Conservation (phyloP, 2,329 filamentous ascomycete genomes). For the Erysiphe pulchra region DNA sequence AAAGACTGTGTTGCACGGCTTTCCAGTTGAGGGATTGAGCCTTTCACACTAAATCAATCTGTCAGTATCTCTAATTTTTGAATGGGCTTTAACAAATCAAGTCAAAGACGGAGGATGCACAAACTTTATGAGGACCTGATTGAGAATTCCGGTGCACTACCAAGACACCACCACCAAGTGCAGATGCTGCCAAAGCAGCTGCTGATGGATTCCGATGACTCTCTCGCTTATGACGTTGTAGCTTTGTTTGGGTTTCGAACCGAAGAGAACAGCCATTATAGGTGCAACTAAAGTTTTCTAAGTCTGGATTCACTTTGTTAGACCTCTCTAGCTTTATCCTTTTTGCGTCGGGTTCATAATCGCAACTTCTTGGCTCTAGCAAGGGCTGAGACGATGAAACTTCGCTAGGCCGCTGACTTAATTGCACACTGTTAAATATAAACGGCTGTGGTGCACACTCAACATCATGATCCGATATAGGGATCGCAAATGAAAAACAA, state of each 20-base stretch:
- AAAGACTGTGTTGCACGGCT: conserved; percentile 84
- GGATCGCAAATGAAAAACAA: conserved; percentile 21
- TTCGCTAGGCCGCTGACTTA: conserved; percentile 7
- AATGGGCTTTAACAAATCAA: neutral
- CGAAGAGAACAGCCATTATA: conserved; percentile 75
- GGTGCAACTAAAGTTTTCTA: conserved; percentile 85
- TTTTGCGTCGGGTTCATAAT: conserved; percentile 13
- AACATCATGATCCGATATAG: conserved; percentile 12
- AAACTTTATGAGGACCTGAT: conserved; percentile 56
- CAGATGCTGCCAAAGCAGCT: conserved; percentile 2
- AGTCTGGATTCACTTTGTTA: conserved; percentile 39
- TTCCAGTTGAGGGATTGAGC: conserved; percentile 83
- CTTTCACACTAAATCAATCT: conserved; percentile 36
- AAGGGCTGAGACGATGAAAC: conserved; percentile 14
- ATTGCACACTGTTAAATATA: conserved; percentile 11
- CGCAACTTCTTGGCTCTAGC: conserved; percentile 17
- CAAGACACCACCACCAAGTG: conserved; percentile 16
- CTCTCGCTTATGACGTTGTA: conserved; percentile 92
- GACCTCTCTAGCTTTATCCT: conserved; percentile 20
- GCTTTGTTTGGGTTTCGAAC: conserved; percentile 63
- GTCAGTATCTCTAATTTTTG: neutral
- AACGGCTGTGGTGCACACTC: conserved; percentile 13
- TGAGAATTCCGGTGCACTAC: conserved; percentile 49
- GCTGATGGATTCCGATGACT: conserved; percentile 55
- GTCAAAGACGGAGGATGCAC: conserved; percentile 1